Base-by-base conservation (phyloP, 306 rosid genomes). In the Vicia faba region DNA sequence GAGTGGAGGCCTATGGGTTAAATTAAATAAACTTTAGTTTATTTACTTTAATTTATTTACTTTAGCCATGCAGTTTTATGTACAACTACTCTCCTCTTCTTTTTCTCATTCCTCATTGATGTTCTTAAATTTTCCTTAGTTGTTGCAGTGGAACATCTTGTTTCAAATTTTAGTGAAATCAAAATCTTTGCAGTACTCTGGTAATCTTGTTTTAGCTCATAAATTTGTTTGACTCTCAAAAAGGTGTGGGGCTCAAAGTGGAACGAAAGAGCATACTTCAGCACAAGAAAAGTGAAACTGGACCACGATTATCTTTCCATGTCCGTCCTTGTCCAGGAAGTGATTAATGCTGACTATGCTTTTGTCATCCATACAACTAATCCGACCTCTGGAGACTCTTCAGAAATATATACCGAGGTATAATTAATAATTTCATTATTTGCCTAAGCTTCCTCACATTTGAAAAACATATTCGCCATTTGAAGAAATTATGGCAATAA, bases 191-290 rank as follows among this genome's bases (percentile, higher is more conserved):
- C 49, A 31, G 33, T 71, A 53, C 51, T 63, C 15, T 74, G n/a
- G 19, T 48, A 48, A 57, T 48, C 29, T 46, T 61, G 48, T 10
- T 78, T 53, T 44, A 57, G 26, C 66, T 63, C 62, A 40, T 64
- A 72, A 57, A 38, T 78, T 31, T 73, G 33, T 65, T 61, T 68
- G 50, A 73, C 67, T 81, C 25, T 33, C 55, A 58, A 79, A 61
- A 66, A 93, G 99, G 99, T 93, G 41, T 93, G 99, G 99, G 97
- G 89, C 73, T 93, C 99, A 41, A 93, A 93, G 87, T 93, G 99
- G 99, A 93, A 93, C 26, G 99, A 90, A 80, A 84, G 99, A 68
- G 97, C 99, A 18, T 93, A 90, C 82, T 93, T 85, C 85, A 93
- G 99, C 87, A 83, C 97, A 11, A 82, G 90, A 86, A 93, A 90